phyloP scores from a whole-genome alignment of 192 early-diverging fungal genomes.

The Phycomyces blakesleeanus region DNA sequence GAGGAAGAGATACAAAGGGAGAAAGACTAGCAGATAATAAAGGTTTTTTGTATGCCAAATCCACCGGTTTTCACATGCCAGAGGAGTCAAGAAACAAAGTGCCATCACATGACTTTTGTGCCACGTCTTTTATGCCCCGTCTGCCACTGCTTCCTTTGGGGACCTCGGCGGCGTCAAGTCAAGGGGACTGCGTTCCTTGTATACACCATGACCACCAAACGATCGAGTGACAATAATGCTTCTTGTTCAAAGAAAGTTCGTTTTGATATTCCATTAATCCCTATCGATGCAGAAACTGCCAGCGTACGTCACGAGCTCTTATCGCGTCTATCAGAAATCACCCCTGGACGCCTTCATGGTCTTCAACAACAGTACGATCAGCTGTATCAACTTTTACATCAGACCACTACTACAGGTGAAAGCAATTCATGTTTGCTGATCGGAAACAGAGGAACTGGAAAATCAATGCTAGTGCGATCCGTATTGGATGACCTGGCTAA shows the following conservation, averaged over 20 bases:
- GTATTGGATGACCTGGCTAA: constrained; percentile 14
- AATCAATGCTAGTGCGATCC: constrained; percentile 44
- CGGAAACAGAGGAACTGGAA: constrained; percentile 79
- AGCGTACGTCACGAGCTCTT: neutral
- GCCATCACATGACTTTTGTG: constrained; percentile 1
- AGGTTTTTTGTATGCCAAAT: neutral
- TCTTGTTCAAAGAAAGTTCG: neutral
- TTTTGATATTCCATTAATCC: too few species aligned
- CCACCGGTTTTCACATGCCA: constrained; percentile 5
- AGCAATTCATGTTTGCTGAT: constrained; percentile 85
- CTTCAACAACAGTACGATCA: constrained; percentile 48
- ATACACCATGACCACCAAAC: too few species aligned
- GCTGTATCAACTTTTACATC: constrained; percentile 53
- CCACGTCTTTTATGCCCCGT: constrained; percentile 12
- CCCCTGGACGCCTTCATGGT: constrained; percentile 26
- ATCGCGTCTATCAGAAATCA: neutral
- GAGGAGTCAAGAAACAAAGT: constrained; percentile 15
- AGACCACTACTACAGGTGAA: constrained; percentile 65
- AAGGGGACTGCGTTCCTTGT: too few species aligned
- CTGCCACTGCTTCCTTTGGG: too few species aligned
- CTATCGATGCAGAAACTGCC: too few species aligned
- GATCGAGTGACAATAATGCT: too few species aligned
- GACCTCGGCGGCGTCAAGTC: too few species aligned
- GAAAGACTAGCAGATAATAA: neutral
- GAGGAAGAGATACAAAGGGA: neutral